Evolutionary conservation across 495 filamentous ascomycete species (phyloP).

Genomic region (Penicillium robsamsonii): DNA sequence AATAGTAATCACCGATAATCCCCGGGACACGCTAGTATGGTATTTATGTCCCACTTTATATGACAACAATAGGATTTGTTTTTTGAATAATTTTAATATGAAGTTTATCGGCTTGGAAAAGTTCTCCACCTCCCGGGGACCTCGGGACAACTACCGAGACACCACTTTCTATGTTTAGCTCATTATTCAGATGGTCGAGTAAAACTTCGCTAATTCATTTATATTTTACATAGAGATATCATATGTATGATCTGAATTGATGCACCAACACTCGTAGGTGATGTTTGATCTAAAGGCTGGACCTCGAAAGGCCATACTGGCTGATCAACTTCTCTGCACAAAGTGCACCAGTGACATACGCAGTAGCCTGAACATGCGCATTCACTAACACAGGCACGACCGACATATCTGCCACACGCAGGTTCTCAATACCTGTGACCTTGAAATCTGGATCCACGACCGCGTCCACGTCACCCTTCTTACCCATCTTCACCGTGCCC

Average conservation of each 20-base stretch:
- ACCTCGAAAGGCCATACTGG: slow-evolving; percentile 18
- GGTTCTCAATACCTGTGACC: slow-evolving; percentile 49
- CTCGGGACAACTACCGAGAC: too few relatives aligned
- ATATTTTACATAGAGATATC: not conserved
- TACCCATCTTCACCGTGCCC: slow-evolving; percentile 59
- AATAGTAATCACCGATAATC: not conserved
- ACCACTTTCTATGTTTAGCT: too few relatives aligned
- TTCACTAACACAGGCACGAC: slow-evolving; percentile 51
- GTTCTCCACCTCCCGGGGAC: too few relatives aligned
- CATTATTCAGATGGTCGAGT: not conserved
- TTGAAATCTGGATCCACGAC: slow-evolving; percentile 53
- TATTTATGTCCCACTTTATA: not conserved
- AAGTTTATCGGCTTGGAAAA: too few relatives aligned
- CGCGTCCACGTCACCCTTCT: slow-evolving; percentile 19
- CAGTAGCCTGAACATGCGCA: slow-evolving; percentile 28
- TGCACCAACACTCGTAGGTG: not conserved
- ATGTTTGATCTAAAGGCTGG: not conserved
- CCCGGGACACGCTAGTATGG: not conserved
- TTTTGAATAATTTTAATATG: too few relatives aligned
- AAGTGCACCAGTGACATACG: slow-evolving; percentile 28
- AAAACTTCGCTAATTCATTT: not conserved
- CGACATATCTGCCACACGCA: slow-evolving; percentile 60
- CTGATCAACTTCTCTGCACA: slow-evolving; percentile 27
- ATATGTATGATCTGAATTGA: not conserved
- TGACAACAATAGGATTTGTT: too few relatives aligned